phyloP scores from a whole-genome alignment of 73 alveolate genomes.

The Paramecium tetraurelia region DNA sequence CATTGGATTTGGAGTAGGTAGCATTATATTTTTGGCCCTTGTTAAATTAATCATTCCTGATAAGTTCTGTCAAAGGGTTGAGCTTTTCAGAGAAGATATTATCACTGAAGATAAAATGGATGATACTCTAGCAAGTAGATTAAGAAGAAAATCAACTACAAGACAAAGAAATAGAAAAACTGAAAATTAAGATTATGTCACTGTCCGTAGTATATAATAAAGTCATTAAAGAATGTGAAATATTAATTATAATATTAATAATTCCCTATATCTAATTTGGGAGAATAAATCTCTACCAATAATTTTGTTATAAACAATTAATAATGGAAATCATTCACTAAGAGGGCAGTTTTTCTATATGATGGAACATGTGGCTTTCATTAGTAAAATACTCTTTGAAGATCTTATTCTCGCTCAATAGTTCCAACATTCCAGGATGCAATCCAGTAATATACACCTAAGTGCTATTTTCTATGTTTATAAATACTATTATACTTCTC shows the following conservation, averaged over 20 bases:
- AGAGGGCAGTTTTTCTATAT: neutral
- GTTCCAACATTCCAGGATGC: slow-evolving; percentile 7
- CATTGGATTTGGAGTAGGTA: slow-evolving; percentile 67
- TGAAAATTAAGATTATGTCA: neutral
- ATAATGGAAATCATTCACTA: neutral
- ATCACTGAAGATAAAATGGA: slow-evolving; percentile 36
- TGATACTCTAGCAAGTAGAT: slow-evolving; percentile 33
- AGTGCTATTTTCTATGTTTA: neutral
- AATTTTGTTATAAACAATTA: neutral
- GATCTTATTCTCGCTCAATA: neutral
- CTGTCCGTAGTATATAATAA: neutral
- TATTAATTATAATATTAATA: neutral
- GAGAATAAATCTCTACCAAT: neutral
- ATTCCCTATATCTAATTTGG: neutral
- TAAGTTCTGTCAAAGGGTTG: neutral
- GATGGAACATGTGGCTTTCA: neutral
- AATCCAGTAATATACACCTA: neutral
- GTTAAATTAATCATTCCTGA: slow-evolving; percentile 25
- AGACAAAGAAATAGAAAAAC: slow-evolving; percentile 14
- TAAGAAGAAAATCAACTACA: slow-evolving; percentile 54
- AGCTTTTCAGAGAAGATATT: slow-evolving; percentile 46
- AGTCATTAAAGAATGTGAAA: neutral
- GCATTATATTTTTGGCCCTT: neutral
- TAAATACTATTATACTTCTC: slow-evolving; percentile 19
- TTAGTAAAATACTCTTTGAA: neutral